Base-by-base conservation (phyloP, 2,329 filamentous ascomycete species). In the Trichoderma koningii region DNA sequence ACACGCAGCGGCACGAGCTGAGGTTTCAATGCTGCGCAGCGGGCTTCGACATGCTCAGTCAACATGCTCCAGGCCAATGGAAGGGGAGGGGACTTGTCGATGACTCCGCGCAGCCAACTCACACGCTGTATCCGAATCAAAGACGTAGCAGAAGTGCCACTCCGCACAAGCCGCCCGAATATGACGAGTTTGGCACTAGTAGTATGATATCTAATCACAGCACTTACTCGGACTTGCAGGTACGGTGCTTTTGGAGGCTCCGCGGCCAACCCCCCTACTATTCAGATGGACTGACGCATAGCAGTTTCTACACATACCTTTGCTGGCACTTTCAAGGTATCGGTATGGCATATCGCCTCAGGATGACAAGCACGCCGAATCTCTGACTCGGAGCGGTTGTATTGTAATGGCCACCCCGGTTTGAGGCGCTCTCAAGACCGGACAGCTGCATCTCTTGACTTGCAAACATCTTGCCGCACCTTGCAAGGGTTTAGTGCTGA, bases 401-500 rank as follows among this genome's bases (percentile, higher is more conserved):
- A 45, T 26, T 21, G n/a, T 38, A 51, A 9, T 30, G 30, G 30
- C 30, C 30, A 9, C 7, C 7, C 30, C 30, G 30, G 9, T 7
- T 9, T 30, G 30, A 9, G 47, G 47, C 17, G n/a, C 48, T 30
- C 26, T 44, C 15, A 30, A 17, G 41, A 48, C 15, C 55, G 57
- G 42, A 44, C 38, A 44, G 48, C 44, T 17, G 47, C 38, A 44
- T 34, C 26, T 55, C 30, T 63, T 50, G 34, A 55, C 38, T 44
- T 64, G 55, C 61, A 66, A 38, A 61, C 65, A 60, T 66, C 61
- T 66, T 66, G 53, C 61, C 65, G 65, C 61, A 21, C 42, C 50
- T 55, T 52, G 57, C 65, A 41, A 64, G 65, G 65, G 48, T 64
- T 64, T 55, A 64, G 61, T 64, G 61, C 55, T 64, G 61, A 66